Percentiles rank a stretch among this genome's conserved stretches.
phyloP scores from a whole-genome alignment of 306 rosid genomes.

The Glycine latifolia region DNA sequence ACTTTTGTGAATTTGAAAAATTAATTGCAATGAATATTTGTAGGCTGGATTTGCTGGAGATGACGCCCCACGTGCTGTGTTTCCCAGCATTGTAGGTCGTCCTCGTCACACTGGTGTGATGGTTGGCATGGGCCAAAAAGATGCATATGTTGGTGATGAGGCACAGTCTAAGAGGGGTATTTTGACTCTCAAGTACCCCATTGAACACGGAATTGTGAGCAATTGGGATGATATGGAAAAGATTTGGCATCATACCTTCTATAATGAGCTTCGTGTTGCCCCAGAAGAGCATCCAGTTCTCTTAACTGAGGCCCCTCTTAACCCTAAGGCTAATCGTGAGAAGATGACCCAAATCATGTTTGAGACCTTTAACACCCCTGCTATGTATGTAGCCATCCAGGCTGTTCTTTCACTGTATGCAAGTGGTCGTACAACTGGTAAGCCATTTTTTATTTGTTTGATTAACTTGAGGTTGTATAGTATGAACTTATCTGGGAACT shows the following conservation, averaged over 20 bases:
- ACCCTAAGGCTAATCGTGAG: constrained; percentile 98
- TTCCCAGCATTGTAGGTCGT: constrained; percentile 98
- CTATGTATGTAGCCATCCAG: constrained; percentile 99
- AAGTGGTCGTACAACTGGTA: constrained; percentile 99
- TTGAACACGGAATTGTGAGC: constrained; percentile 98
- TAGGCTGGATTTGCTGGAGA: constrained; percentile 99
- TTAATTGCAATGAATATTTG: constrained; percentile 27
- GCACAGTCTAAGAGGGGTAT: constrained; percentile 99
- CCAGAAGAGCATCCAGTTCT: constrained; percentile 99
- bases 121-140: constrained; percentile 99
- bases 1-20: constrained; percentile 27
- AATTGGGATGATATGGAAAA: constrained; percentile 99
- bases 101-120: constrained; percentile 99
- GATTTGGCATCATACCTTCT: constrained; percentile 99
- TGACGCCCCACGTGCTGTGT: constrained; percentile 99
- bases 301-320: constrained; percentile 96
- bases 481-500: background rate
- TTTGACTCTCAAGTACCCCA: constrained; percentile 91
- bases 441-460: constrained; percentile 44
- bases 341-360: constrained; percentile 99
- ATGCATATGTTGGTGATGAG: constrained; percentile 99
- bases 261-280: constrained; percentile 98
- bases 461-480: constrained; percentile 11
- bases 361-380: constrained; percentile 97
- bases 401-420: constrained; percentile 98